These are phyloP conservation scores for Penicillium atrosanguineum DNA, from an alignment of 495 filamentous ascomycete genomes.

Conservation along the genomic window DNA sequence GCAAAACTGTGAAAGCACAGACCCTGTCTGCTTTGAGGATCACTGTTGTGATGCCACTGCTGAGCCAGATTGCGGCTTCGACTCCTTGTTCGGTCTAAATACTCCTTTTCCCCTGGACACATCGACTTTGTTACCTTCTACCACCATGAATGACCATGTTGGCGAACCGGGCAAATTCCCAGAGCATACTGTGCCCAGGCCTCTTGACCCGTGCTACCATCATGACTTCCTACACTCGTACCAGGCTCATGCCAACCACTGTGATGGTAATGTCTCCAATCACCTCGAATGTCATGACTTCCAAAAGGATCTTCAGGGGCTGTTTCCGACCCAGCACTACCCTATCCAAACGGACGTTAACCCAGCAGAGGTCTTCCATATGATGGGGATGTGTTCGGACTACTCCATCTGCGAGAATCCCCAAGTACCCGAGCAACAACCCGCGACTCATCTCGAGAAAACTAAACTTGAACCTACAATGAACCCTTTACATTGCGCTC, in stretches of 20 bases:
- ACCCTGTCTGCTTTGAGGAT: slow-evolving; percentile 40
- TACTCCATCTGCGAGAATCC: slow-evolving; percentile 29
- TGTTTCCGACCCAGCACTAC: slow-evolving; percentile 22
- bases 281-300: slow-evolving; percentile 38
- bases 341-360: slow-evolving; percentile 34
- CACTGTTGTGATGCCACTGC: slow-evolving; percentile 35
- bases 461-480: slow-evolving; percentile 13
- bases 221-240: slow-evolving; percentile 27
- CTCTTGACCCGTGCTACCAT: slow-evolving; percentile 21
- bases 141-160: slow-evolving; percentile 14
- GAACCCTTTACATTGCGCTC: slow-evolving; percentile 30
- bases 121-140: slow-evolving; percentile 25
- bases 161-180: slow-evolving; percentile 22
- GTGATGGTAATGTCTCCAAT: slow-evolving; percentile 31
- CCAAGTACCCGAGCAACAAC: slow-evolving; percentile 24
- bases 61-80: slow-evolving; percentile 30
- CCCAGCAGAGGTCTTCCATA: slow-evolving; percentile 41
- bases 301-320: slow-evolving; percentile 27
- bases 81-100: slow-evolving; percentile 36
- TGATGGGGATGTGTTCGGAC: slow-evolving; percentile 41
- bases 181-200: slow-evolving; percentile 16
- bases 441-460: slow-evolving; percentile 11
- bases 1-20: slow-evolving; percentile 30
- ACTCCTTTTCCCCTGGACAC: slow-evolving; percentile 32
- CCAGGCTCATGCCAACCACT: slow-evolving; percentile 31